Conservation (phyloP, 108 stramenopile species). For the Pseudonitzschia pungens region DNA sequence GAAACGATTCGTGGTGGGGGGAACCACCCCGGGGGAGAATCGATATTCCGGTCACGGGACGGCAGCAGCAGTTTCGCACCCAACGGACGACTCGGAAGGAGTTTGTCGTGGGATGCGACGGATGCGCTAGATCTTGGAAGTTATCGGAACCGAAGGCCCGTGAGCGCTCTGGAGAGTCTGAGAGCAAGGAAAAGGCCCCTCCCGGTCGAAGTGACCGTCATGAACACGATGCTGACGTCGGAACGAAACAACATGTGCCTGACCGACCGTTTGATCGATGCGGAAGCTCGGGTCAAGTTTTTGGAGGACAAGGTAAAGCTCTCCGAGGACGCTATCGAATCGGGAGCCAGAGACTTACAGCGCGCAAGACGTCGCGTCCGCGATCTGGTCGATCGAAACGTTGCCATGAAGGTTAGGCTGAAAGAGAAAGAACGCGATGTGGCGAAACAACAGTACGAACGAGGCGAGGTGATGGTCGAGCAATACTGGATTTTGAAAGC, state of each 20-base stretch:
- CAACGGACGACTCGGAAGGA: constrained; percentile 9
- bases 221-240: constrained; percentile 3
- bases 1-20: constrained; percentile 23
- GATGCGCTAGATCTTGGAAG: no score
- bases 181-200: constrained; percentile 12
- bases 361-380: constrained; percentile 36
- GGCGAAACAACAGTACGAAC: constrained; percentile 35
- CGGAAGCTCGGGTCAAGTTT: constrained; percentile 28
- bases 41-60: neutral
- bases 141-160: constrained; percentile 17
- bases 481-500: constrained; percentile 46
- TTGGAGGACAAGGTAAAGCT: constrained; percentile 34
- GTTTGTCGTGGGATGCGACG: constrained; percentile 32
- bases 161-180: constrained; percentile 28
- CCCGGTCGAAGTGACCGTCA: constrained; percentile 38
- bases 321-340: constrained; percentile 41
- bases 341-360: constrained; percentile 35
- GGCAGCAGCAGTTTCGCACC: neutral
- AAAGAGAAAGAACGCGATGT: constrained; percentile 28
- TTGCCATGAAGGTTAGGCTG: constrained; percentile 22
- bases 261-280: constrained; percentile 26
- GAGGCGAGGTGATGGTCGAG: constrained; percentile 31
- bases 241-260: constrained; percentile 20
- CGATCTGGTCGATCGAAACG: constrained; percentile 38
- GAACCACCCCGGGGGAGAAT: neutral